These are phyloP conservation scores for Trametopsis cervina DNA, from an alignment of 768 basidiomycete species.

Conservation along the genomic window DNA sequence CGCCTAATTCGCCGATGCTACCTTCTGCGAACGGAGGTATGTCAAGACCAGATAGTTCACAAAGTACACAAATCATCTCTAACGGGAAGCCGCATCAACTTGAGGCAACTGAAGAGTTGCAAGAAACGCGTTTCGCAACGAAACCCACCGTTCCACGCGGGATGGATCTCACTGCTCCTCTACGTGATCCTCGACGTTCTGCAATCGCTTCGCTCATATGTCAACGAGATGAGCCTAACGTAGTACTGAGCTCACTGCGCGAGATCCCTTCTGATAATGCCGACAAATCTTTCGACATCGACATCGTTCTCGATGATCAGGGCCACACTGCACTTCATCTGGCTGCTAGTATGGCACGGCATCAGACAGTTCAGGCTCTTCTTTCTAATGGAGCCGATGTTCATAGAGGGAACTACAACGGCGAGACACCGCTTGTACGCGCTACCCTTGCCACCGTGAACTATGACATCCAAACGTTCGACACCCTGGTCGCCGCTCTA, in stretches of 20 bases:
- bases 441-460: slow-evolving; percentile 87
- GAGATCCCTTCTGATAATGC: slow-evolving; percentile 45
- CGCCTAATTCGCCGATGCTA: slow-evolving; percentile 9
- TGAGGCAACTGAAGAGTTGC: slow-evolving; percentile 36
- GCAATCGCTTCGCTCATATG: slow-evolving; percentile 62
- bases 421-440: slow-evolving; percentile 92
- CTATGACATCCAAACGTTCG: slow-evolving; percentile 73
- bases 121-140: slow-evolving; percentile 57
- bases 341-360: slow-evolving; percentile 79
- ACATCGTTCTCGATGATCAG: slow-evolving; percentile 88
- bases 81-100: slow-evolving; percentile 39
- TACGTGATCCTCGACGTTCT: slow-evolving; percentile 47
- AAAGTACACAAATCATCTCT: slow-evolving; percentile 22
- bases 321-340: slow-evolving; percentile 93
- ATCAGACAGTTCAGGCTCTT: slow-evolving; percentile 60
- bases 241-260: slow-evolving; percentile 58
- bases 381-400: slow-evolving; percentile 78
- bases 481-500: slow-evolving; percentile 53
- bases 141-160: slow-evolving; percentile 49
- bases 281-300: slow-evolving; percentile 45
- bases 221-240: slow-evolving; percentile 58
- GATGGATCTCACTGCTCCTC: slow-evolving; percentile 43
- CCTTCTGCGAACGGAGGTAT: slow-evolving; percentile 34
- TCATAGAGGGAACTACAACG: slow-evolving; percentile 85
- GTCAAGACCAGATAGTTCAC: slow-evolving; percentile 40